Evolutionary conservation across 1,284 basidiomycete genomes (phyloP).

Genomic region (Hemileia vastatrix): DNA sequence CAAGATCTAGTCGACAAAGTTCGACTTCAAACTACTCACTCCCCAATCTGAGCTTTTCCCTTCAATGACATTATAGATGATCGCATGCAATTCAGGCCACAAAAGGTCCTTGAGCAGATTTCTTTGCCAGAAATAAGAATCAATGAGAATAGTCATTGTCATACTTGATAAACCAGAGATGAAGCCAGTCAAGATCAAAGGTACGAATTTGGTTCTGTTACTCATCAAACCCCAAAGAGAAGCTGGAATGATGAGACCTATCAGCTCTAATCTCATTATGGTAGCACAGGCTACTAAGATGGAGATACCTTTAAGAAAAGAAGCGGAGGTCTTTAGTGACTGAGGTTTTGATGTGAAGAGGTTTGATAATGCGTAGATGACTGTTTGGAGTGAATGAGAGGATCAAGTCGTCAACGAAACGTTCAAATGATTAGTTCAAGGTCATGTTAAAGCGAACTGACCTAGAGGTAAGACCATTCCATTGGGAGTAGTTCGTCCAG

Average conservation of each 20-base stretch:
- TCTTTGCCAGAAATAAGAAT: slow-evolving; percentile 75
- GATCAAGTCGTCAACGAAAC: not conserved
- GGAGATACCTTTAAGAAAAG: too few species aligned
- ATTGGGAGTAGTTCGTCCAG: slow-evolving; percentile 84
- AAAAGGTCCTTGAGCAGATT: too few species aligned
- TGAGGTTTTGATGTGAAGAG: too few species aligned
- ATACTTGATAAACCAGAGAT: too few species aligned
- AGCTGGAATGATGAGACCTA: too few species aligned
- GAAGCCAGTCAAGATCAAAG: slow-evolving; percentile 22
- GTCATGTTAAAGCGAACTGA: slow-evolving; percentile 48
- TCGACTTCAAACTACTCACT: slow-evolving; percentile 50
- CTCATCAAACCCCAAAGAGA: slow-evolving; percentile 21
- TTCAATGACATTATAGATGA: slow-evolving; percentile 81
- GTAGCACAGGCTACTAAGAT: too few species aligned
- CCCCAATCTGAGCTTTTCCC: slow-evolving; percentile 89
- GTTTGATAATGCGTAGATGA: too few species aligned
- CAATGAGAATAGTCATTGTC: slow-evolving; percentile 57
- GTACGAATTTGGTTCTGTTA: slow-evolving; percentile 20
- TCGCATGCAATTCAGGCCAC: slow-evolving; percentile 76
- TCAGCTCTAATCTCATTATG: too few species aligned
- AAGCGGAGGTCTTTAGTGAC: too few species aligned
- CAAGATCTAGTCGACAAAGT: too few species aligned
- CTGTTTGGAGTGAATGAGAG: too few species aligned
- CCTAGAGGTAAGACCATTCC: slow-evolving; percentile 77
- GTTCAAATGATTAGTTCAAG: not conserved